These are phyloP conservation scores for Tricholoma sp. DNA, from an alignment of 768 basidiomycete species.

Conservation along the genomic window DNA sequence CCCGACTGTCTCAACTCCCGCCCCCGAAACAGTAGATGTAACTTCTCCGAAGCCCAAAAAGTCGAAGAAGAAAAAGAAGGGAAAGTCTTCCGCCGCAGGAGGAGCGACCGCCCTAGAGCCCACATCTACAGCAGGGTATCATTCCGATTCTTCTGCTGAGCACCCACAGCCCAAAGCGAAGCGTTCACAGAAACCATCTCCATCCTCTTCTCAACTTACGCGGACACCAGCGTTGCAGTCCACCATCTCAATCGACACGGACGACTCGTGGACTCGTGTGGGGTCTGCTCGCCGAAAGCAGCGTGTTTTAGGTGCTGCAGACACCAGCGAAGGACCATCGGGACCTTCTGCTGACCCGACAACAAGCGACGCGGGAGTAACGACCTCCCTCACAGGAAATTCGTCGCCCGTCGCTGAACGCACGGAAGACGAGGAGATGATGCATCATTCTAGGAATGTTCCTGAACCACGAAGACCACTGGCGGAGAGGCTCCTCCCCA, in stretches of 20 bases:
- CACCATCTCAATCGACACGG: conserved; percentile 41
- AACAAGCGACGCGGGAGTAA: conserved; percentile 48
- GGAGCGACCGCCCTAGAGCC: not conserved
- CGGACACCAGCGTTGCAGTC: conserved; percentile 22
- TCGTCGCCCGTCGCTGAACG: conserved; percentile 34
- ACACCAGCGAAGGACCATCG: conserved; percentile 16
- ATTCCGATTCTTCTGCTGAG: conserved; percentile 14
- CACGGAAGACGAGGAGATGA: conserved; percentile 21
- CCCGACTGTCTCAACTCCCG: not conserved
- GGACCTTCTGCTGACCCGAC: conserved; percentile 28
- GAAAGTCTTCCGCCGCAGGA: conserved; percentile 21
- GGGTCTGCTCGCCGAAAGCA: conserved; percentile 35
- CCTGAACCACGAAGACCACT: conserved; percentile 36
- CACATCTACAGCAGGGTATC: conserved; percentile 14
- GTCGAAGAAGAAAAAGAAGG: conserved; percentile 36
- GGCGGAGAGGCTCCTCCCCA: conserved; percentile 62
- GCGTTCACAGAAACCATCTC: conserved; percentile 4
- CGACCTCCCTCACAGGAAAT: conserved; percentile 37
- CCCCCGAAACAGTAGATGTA: not conserved
- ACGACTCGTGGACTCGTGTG: conserved; percentile 73
- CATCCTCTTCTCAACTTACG: conserved; percentile 14
- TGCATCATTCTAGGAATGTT: conserved; percentile 20
- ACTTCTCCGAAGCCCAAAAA: conserved; percentile 6
- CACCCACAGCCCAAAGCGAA: conserved; percentile 3
- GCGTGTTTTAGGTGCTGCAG: not conserved